Conservation (phyloP, 164 flowering plant species). For the Magnolia officinalis region DNA sequence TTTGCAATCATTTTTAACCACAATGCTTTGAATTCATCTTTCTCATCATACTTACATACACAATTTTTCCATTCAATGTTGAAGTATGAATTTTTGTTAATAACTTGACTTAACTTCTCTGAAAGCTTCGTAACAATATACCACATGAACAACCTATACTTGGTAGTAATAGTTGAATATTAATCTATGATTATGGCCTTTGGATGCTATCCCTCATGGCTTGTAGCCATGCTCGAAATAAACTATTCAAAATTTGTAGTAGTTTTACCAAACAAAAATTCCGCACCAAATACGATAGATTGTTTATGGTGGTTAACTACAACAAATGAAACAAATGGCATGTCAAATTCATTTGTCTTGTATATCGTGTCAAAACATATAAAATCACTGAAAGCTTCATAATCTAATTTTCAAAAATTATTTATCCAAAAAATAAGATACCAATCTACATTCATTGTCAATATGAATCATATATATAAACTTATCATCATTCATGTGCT, state of each 20-base stretch:
- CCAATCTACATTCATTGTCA: not conserved
- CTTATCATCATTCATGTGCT: not conserved
- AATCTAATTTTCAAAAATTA: not conserved
- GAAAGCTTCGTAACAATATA: not conserved
- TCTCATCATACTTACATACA: too few relatives aligned
- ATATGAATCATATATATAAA: not conserved
- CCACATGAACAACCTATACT: not conserved
- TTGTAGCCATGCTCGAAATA: not conserved
- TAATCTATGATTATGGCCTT: not conserved
- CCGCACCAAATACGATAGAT: not conserved
- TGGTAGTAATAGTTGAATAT: not conserved
- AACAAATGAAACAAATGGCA: not conserved
- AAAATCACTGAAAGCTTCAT: not conserved
- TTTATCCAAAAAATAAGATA: not conserved
- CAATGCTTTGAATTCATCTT: too few relatives aligned
- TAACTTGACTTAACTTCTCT: not conserved
- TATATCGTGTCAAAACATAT: not conserved
- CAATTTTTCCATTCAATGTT: too few relatives aligned
- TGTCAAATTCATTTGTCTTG: not conserved
- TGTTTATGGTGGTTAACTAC: not conserved
- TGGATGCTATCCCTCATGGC: not conserved
- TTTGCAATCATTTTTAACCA: too few relatives aligned
- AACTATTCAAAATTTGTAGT: not conserved
- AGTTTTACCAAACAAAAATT: not conserved
- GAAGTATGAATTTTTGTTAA: not conserved